Evolutionary conservation across 2,329 filamentous ascomycete genomes (phyloP).

Genomic region (Phaeosphaeriaceae sp.): DNA sequence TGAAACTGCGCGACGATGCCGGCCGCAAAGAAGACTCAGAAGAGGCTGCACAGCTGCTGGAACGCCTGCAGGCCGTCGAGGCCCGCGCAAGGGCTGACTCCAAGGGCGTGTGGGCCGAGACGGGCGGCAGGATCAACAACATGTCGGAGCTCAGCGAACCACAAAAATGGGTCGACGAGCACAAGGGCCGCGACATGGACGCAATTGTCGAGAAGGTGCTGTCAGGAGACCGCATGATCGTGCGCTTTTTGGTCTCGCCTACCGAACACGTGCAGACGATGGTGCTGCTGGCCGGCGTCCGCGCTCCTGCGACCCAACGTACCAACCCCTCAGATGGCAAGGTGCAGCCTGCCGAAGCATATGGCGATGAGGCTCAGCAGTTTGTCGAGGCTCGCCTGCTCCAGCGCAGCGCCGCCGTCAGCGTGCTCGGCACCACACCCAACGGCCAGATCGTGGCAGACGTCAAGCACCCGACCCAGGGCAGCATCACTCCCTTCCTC

Average conservation of each 20-base stretch:
- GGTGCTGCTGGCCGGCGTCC: slow-evolving; percentile 86
- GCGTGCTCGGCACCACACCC: slow-evolving; percentile 84
- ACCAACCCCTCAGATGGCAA: slow-evolving; percentile 79
- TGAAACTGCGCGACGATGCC: slow-evolving; percentile 92
- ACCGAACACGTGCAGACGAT: slow-evolving; percentile 89
- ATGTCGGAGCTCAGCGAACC: slow-evolving; percentile 82
- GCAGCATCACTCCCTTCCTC: slow-evolving; percentile 91
- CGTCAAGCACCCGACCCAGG: slow-evolving; percentile 80
- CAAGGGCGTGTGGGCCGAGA: slow-evolving; percentile 81
- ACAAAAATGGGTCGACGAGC: slow-evolving; percentile 77
- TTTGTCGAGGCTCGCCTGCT: slow-evolving; percentile 88
- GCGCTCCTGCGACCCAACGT: slow-evolving; percentile 88
- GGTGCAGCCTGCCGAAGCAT: slow-evolving; percentile 85
- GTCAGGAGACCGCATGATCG: slow-evolving; percentile 87
- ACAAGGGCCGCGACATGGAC: slow-evolving; percentile 86
- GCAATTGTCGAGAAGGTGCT: slow-evolving; percentile 86
- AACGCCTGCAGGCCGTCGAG: slow-evolving; percentile 80
- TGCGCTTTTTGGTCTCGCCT: slow-evolving; percentile 80
- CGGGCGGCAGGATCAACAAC: slow-evolving; percentile 73
- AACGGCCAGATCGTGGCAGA: slow-evolving; percentile 91
- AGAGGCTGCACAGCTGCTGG: slow-evolving; percentile 73
- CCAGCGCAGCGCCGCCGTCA: slow-evolving; percentile 83
- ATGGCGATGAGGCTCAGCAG: slow-evolving; percentile 84
- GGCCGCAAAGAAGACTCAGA: slow-evolving; percentile 89
- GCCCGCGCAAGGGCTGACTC: slow-evolving; percentile 77